Conservation (phyloP, 257 asterid species). For the Verbena officinalis region DNA sequence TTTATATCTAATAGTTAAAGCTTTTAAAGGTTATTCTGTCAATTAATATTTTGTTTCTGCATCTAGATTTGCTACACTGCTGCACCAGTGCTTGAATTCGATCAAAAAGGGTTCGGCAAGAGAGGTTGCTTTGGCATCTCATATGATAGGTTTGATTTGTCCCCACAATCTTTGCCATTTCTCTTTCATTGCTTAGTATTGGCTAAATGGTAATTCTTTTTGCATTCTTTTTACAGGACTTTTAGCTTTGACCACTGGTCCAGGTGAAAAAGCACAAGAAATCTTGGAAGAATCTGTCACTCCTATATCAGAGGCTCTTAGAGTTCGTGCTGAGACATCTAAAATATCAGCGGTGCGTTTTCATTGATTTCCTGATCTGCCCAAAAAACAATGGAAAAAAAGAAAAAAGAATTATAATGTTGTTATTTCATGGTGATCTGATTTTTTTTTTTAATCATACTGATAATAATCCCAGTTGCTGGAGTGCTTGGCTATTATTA, state of each 20-base stretch:
- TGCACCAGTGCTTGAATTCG: conserved; percentile 80
- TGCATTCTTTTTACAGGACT: conserved; percentile 56
- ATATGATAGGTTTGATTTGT: conserved; percentile 62
- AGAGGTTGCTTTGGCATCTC: conserved; percentile 90
- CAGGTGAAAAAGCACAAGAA: conserved; percentile 88
- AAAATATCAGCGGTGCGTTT: conserved; percentile 66
- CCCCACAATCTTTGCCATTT: neutral
- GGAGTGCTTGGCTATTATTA: conserved; percentile 82
- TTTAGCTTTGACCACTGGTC: conserved; percentile 82
- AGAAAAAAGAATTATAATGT: neutral
- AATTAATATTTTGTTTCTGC: conserved; percentile 9
- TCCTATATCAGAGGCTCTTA: conserved; percentile 83
- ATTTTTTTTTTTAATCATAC: conserved; percentile 10
- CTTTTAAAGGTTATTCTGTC: neutral
- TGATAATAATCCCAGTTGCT: conserved; percentile 57
- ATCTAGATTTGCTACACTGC: conserved; percentile 79
- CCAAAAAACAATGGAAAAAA: too few species aligned
- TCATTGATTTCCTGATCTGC: too few species aligned
- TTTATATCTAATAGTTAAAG: neutral
- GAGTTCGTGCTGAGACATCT: conserved; percentile 62
- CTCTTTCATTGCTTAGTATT: neutral
- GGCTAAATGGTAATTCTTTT: neutral
- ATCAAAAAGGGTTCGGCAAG: conserved; percentile 86
- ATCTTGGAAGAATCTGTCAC: conserved; percentile 81
- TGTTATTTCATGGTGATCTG: conserved; percentile 3